Base-by-base conservation (phyloP, 1,139 yeast genomes). In the Kluyveromyces marxianus region DNA sequence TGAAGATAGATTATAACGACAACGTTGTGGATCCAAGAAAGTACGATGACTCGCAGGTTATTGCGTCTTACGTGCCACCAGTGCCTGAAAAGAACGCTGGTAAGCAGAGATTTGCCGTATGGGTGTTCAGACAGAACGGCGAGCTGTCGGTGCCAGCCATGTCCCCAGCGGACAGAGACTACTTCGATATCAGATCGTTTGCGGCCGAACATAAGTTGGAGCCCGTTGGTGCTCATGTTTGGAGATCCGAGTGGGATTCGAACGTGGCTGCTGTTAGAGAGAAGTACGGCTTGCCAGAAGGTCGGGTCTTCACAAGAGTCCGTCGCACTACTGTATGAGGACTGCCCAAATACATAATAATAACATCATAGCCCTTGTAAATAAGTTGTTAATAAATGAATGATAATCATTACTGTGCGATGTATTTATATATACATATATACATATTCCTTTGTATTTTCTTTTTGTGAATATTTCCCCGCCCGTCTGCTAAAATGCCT, bases 141-240 rank as follows among this genome's bases (percentile, higher is more conserved):
- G 52, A 58, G 7, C 47, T 50, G 14, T 54, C 63, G 21, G 48
- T 55, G 24, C 56, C 57, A 6, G 54, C 50, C 21, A 14, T 14
- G 21, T 14, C 21, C 25, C 29, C 59, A 3, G 32, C 49, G 7
- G 52, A 59, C 30, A 67, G 80, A 52, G 75, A 74, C 10, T 59
- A 69, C 44, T 92, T 92, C 59, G 78, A 88, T 57, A 82, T 92
- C 50, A 78, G 97, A 62, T 56, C 61, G 4, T 89, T 88, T 64
- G 86, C 74, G 10, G 70, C 69, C 4, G 52, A 66, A 6, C 63
- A 85, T 62, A 63, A 71, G 2, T 73, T 92, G 56, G 69, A 71
- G 27, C 79, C 97, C 1, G 79, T 90, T 39, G 97, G 98, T 29
- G 97, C 95, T 2, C 95, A 87, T 64, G 75, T 88, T 42, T 92